These are phyloP conservation scores for Neostapfia colusana DNA, from an alignment of 176 grass and related monocot species.

Conservation along the genomic window DNA sequence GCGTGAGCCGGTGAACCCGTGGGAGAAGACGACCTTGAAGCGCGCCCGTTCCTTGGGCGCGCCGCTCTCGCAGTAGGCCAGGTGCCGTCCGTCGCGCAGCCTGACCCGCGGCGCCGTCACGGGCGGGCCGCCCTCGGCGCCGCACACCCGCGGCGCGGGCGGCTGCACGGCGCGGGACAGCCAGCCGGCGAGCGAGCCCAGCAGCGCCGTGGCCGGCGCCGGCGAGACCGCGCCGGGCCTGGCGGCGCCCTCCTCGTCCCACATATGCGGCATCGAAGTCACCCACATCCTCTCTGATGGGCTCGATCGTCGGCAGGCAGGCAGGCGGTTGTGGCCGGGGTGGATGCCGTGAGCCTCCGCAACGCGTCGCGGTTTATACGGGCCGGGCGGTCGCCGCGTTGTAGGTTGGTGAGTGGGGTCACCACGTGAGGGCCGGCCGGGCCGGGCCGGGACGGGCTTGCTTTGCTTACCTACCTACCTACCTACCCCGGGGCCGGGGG, in stretches of 20 bases:
- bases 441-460: too few species aligned
- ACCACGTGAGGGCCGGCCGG: too few species aligned
- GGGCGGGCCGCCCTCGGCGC: slow-evolving; percentile 56
- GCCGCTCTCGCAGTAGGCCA: slow-evolving; percentile 84
- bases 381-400: not conserved
- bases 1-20: slow-evolving; percentile 71
- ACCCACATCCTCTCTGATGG: slow-evolving; percentile 20
- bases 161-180: slow-evolving; percentile 50
- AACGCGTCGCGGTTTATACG: not conserved
- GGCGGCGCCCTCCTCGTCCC: slow-evolving; percentile 43
- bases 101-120: slow-evolving; percentile 60
- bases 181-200: slow-evolving; percentile 53
- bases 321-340: too few species aligned
- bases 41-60: slow-evolving; percentile 56
- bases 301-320: too few species aligned
- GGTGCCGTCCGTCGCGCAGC: slow-evolving; percentile 66
- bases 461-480: too few species aligned
- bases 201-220: slow-evolving; percentile 43
- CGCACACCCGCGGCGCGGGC: slow-evolving; percentile 53
- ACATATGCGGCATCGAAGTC: slow-evolving; percentile 46
- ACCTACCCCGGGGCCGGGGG: not conserved
- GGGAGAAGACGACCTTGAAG: slow-evolving; percentile 76
- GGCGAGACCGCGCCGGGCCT: slow-evolving; percentile 22
- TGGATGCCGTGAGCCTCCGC: too few species aligned
- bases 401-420: slow-evolving; percentile 10